These are phyloP conservation scores for Daldinia concentrica DNA, from an alignment of 495 filamentous ascomycete genomes.

Conservation along the genomic window DNA sequence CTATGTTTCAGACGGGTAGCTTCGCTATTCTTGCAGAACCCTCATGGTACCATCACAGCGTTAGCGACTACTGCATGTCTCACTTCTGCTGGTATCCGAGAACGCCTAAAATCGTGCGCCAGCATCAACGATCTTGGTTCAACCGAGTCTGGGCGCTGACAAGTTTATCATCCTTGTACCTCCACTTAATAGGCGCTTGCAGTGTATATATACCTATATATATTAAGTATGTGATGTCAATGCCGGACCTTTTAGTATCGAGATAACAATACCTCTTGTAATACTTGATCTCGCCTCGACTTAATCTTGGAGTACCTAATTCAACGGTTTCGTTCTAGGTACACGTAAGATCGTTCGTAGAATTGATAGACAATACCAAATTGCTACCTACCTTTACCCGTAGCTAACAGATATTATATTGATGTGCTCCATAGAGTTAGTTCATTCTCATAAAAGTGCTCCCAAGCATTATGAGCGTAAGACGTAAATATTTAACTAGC, in stretches of 20 bases:
- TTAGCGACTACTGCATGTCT: conserved; percentile 47
- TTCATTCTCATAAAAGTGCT: neutral
- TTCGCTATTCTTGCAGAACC: conserved; percentile 38
- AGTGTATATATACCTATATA: neutral
- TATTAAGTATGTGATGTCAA: neutral
- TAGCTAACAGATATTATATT: neutral
- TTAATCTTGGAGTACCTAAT: neutral
- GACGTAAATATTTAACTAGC: neutral
- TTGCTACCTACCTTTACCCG: neutral
- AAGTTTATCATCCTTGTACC: conserved; percentile 26
- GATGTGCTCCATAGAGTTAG: neutral
- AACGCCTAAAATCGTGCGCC: conserved; percentile 30
- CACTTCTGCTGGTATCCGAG: conserved; percentile 30
- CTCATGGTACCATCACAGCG: conserved; percentile 39
- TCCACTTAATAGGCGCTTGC: conserved; percentile 35
- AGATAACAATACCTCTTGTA: neutral
- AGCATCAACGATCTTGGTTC: conserved; percentile 40
- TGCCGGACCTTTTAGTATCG: neutral
- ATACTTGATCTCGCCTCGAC: neutral
- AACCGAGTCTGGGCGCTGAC: conserved; percentile 20
- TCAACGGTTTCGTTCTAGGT: neutral
- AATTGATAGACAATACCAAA: neutral
- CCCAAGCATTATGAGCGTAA: neutral
- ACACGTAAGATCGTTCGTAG: neutral
- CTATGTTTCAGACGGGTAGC: conserved; percentile 42